Evolutionary conservation across 176 grass and related monocot genomes (phyloP).

Genomic region (Triticum timopheevii): DNA sequence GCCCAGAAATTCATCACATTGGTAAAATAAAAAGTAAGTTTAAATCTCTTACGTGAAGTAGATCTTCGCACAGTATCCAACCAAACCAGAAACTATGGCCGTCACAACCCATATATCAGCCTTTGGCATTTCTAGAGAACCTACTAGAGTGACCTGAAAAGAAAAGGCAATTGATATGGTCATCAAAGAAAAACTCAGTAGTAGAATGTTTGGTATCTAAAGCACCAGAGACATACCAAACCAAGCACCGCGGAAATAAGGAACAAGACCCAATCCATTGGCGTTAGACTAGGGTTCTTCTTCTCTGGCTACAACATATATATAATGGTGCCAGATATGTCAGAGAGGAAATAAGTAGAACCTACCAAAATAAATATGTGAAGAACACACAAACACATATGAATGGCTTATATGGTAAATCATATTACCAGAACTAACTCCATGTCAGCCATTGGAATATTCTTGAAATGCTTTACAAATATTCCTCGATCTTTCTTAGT

Average conservation of each 20-base stretch:
- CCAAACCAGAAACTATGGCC: constrained; percentile 81
- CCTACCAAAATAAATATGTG: background rate
- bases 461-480: constrained; percentile 91
- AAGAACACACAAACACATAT: background rate
- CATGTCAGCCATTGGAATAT: constrained; percentile 98
- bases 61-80: constrained; percentile 93
- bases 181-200: constrained; percentile 21
- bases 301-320: constrained; percentile 79
- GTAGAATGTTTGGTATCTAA: constrained; percentile 7
- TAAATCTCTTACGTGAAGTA: constrained; percentile 73
- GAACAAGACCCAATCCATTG: constrained; percentile 99
- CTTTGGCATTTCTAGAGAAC: constrained; percentile 95
- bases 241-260: constrained; percentile 82
- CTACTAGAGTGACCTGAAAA: constrained; percentile 73
- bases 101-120: constrained; percentile 81
- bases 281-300: constrained; percentile 96
- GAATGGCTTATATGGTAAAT: background rate
- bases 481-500: constrained; percentile 67
- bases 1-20: background rate
- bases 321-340: constrained; percentile 11
- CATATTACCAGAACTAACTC: constrained; percentile 84
- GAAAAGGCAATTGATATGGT: constrained; percentile 33
- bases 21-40: background rate
- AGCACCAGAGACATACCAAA: constrained; percentile 55
- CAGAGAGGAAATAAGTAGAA: constrained; percentile 12